These are phyloP conservation scores for Amanita subjunquillea DNA, from an alignment of 768 basidiomycete species.

Conservation along the genomic window DNA sequence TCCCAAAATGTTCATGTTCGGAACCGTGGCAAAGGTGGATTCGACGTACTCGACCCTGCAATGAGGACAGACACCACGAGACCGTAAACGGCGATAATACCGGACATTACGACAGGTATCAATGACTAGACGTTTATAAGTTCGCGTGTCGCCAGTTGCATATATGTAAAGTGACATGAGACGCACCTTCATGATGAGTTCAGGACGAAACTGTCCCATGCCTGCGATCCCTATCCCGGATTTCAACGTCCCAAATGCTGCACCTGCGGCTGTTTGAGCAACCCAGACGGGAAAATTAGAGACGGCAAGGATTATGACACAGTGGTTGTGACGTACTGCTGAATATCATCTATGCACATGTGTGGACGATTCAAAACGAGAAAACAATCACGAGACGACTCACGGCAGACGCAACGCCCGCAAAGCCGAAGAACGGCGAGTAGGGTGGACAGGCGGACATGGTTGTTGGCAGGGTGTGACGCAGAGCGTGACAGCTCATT, in stretches of 20 bases:
- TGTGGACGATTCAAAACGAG: not conserved
- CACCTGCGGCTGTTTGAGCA: constrained; percentile 63
- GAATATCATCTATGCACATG: constrained; percentile 70
- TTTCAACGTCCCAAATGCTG: constrained; percentile 94
- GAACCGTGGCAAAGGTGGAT: not conserved
- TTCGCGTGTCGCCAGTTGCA: not conserved
- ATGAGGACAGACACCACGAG: constrained; percentile 94
- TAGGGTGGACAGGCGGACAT: constrained; percentile 83
- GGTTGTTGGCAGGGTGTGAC: not conserved
- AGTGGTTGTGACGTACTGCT: constrained; percentile 54
- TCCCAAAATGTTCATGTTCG: constrained; percentile 7
- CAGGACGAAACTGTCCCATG: constrained; percentile 86
- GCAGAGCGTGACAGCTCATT: not conserved
- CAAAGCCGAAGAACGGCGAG: constrained; percentile 97
- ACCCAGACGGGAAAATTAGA: not conserved
- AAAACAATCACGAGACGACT: constrained; percentile 17
- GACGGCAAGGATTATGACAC: constrained; percentile 1
- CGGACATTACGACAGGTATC: constrained; percentile 96
- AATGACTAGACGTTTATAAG: constrained; percentile 48
- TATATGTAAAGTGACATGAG: not conserved
- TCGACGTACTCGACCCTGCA: constrained; percentile 42
- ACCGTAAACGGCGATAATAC: constrained; percentile 96
- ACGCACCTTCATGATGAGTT: constrained; percentile 94
- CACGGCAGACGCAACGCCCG: constrained; percentile 90
- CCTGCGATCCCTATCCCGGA: constrained; percentile 96